phyloP scores from a whole-genome alignment of 805 yeast species.

The Candida railenensis region DNA sequence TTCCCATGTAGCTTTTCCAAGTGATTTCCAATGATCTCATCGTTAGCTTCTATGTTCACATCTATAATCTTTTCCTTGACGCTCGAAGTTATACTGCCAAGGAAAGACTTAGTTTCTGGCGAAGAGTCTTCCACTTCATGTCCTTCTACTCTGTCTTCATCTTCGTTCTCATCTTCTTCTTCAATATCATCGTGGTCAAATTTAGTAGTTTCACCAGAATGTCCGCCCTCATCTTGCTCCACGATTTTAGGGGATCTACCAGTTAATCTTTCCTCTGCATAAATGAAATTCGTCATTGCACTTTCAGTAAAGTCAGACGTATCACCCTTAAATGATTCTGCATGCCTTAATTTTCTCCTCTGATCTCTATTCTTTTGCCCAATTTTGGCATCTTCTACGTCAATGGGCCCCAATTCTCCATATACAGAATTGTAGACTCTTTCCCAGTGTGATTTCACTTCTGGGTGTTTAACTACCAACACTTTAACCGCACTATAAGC shows the following conservation, averaged over 20 bases:
- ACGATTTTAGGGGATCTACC: constrained; percentile 10
- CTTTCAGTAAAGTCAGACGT: constrained; percentile 36
- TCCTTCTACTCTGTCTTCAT: constrained; percentile 5
- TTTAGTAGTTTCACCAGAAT: constrained; percentile 9
- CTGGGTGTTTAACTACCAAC: constrained; percentile 22
- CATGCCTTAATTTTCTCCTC: constrained; percentile 23
- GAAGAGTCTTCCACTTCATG: constrained; percentile 4
- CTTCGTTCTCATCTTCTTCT: not conserved
- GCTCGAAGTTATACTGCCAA: not conserved
- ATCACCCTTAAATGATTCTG: constrained; percentile 41
- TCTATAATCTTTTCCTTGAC: constrained; percentile 16
- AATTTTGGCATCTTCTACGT: constrained; percentile 28
- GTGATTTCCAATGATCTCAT: constrained; percentile 16
- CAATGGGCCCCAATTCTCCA: constrained; percentile 24
- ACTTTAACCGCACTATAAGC: constrained; percentile 41
- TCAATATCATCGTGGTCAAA: constrained; percentile 11
- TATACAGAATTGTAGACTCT: constrained; percentile 32
- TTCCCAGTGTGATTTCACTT: constrained; percentile 30
- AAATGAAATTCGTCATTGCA: constrained; percentile 36
- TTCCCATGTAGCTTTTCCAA: constrained; percentile 12
- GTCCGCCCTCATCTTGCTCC: constrained; percentile 10
- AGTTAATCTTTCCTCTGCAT: constrained; percentile 31
- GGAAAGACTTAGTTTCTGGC: constrained; percentile 1
- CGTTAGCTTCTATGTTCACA: constrained; percentile 24
- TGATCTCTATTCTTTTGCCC: constrained; percentile 29